Evolutionary conservation across 768 basidiomycete genomes (phyloP), one percentile per base, ranked within the genome.

Genomic region (Bullera alba): DNA sequence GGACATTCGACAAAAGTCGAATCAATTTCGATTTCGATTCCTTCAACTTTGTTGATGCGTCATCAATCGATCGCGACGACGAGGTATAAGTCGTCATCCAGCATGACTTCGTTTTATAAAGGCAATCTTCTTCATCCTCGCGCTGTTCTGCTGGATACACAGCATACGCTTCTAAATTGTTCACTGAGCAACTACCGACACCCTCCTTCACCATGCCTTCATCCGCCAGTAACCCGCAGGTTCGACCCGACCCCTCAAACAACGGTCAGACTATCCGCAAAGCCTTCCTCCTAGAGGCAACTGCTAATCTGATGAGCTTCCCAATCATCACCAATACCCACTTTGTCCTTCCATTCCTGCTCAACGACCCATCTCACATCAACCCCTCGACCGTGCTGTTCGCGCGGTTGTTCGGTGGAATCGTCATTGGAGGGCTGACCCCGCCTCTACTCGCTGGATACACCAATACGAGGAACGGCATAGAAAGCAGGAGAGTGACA

Each of bases 231-330:
- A 39, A 21, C 37, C 37, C 37, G 8, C 37, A 10, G 12, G 32
- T 59, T 19, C 37, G 37, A 10, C 54, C 52, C 23, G 42, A 43
- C 27, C 50, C 38, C 8, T 2, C 45, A 21, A 41, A 53, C 42
- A 28, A 46, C 21, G 67, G 63, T 35, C 22, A 44, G 12, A 48
- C 48, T 5, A 37, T 69, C 26, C 57, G 49, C 22, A 48, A 54
- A 29, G 63, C 63, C 0, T 69, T 69, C 52, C 49, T 65, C 27
- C 42, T 60, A 52, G 59, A 63, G 37, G 49, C 59, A 5, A n/a
- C 63, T 22, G 37, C 57, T 43, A 65, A 65, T 44, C 29, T 65
- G 26, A 15, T 43, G 17, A 56, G 58, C 2, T 21, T 68, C 45
- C 66, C 63, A 16, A 51, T 68, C 10, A 45, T 68, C 42, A 65